These are phyloP conservation scores for Pelargonium citronellum DNA, from an alignment of 441 rosid species.

Conservation along the genomic window DNA sequence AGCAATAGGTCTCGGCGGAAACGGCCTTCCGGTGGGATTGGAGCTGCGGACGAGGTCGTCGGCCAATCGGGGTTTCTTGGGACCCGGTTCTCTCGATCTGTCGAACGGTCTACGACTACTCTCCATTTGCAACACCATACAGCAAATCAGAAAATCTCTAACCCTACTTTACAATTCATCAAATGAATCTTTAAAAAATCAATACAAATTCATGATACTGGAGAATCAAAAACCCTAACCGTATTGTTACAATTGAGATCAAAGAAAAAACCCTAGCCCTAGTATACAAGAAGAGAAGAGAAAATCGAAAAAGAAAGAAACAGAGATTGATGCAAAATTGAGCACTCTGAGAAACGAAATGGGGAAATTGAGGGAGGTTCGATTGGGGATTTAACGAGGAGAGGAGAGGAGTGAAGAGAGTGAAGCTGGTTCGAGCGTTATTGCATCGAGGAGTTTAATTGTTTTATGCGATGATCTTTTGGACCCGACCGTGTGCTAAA, in stretches of 20 bases:
- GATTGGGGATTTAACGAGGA: neutral
- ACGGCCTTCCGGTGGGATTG: constrained; percentile 27
- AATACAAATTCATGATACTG: neutral
- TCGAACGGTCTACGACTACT: constrained; percentile 72
- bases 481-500: no score
- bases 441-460: no score
- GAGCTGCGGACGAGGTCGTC: constrained; percentile 27
- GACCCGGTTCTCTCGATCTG: constrained; percentile 71
- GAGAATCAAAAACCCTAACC: neutral
- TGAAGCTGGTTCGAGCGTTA: no score
- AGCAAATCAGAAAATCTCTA: constrained; percentile 24
- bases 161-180: constrained; percentile 20
- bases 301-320: neutral
- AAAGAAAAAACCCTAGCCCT: neutral
- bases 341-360: neutral
- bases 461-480: no score
- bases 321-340: neutral
- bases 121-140: constrained; percentile 46
- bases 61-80: constrained; percentile 55
- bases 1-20: constrained; percentile 28
- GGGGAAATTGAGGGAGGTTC: neutral
- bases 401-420: neutral
- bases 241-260: neutral
- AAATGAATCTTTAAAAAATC: neutral
- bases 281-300: neutral